These are phyloP conservation scores for Raphanus hybrid DNA, from an alignment of 441 rosid species.

Conservation along the genomic window DNA sequence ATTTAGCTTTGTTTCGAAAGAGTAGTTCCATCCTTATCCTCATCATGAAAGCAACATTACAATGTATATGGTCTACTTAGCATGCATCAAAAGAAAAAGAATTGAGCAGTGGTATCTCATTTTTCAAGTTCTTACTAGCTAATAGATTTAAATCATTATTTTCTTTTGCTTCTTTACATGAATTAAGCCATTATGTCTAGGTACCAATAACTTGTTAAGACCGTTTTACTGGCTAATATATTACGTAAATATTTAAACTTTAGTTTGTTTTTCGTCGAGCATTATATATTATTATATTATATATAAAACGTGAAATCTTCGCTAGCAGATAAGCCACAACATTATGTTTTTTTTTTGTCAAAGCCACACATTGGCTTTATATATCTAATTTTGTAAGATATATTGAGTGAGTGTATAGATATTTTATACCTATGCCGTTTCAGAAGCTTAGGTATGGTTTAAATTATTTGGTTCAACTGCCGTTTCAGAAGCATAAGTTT, in stretches of 20 bases:
- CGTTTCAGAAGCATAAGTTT: background rate
- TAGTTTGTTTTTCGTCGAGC: background rate
- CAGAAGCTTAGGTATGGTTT: background rate
- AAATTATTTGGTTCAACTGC: background rate
- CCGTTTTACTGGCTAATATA: background rate
- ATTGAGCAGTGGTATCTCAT: conserved; percentile 16
- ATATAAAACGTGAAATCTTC: background rate
- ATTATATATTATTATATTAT: background rate
- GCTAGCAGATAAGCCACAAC: background rate
- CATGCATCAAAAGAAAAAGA: conserved; percentile 40
- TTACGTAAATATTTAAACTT: background rate
- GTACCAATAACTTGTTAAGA: background rate
- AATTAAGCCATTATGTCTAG: background rate
- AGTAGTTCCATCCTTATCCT: conserved; percentile 12
- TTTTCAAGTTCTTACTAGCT: conserved; percentile 9
- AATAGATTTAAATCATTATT: background rate
- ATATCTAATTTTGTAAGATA: background rate
- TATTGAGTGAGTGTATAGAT: background rate
- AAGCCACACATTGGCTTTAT: background rate
- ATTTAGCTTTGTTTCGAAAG: conserved; percentile 4
- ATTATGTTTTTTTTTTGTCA: background rate
- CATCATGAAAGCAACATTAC: conserved; percentile 35
- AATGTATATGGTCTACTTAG: conserved; percentile 40
- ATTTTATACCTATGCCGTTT: background rate
- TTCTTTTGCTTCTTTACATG: background rate